Conservation (phyloP, 208 protist genomes). For the Polymyxa betae region DNA sequence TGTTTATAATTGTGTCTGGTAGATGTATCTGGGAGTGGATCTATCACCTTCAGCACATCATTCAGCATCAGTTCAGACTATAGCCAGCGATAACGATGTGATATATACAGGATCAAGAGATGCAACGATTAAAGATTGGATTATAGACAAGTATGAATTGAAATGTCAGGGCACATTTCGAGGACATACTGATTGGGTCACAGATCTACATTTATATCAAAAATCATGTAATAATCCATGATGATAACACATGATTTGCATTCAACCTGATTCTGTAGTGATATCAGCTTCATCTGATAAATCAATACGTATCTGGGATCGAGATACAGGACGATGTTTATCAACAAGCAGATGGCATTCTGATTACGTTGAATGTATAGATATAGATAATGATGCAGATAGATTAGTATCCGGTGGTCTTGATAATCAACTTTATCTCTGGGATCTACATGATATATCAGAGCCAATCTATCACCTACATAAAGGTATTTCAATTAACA, state of each 20-base stretch:
- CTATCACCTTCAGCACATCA: neutral
- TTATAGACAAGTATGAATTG: neutral
- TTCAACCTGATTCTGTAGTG: neutral
- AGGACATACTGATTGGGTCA: neutral
- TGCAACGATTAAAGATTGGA: neutral
- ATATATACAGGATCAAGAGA: neutral
- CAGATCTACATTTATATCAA: neutral
- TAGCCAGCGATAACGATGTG: neutral
- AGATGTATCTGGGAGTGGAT: conserved; percentile 8
- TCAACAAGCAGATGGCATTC: neutral
- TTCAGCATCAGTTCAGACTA: neutral
- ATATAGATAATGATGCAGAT: neutral
- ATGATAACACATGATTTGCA: neutral
- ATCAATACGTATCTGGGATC: neutral
- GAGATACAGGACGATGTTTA: neutral
- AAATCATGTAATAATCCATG: neutral
- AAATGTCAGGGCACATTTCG: neutral
- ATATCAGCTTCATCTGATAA: neutral
- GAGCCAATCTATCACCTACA: neutral
- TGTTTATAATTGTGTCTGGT: neutral
- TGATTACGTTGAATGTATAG: neutral
- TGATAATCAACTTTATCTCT: neutral
- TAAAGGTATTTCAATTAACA: too few species aligned
- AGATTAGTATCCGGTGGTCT: neutral
- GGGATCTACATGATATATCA: neutral